Base-by-base conservation (phyloP, 2,329 filamentous ascomycete species). In the Alternaria ethzedia region DNA sequence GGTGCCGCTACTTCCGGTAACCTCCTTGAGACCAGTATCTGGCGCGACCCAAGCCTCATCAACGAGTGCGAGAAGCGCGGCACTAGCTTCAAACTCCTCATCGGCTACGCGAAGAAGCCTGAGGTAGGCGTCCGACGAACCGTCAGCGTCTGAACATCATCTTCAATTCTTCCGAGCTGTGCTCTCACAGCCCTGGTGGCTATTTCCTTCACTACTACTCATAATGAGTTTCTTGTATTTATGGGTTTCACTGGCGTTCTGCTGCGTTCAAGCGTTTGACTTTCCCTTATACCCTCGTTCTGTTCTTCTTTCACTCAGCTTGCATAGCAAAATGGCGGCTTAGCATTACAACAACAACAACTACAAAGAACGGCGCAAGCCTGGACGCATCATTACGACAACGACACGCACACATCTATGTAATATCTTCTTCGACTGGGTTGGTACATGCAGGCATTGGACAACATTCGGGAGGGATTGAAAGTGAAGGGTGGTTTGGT, bases 61-160 rank as follows among this genome's bases (percentile, higher is more conserved):
- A 84, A 88, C 15, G 96, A 99, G 81, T 97, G 94, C 74, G 92
- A 96, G 80, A 90, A 91, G 78, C 90, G 91, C 77, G 90, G 91
- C 13, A 96, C 94, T 1, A 96, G 91, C 66, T 90, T 98, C 79
- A 94, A 95, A 79, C 85, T 98, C 72, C 89, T 96, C 79, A 94
- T 98, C 62, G 96, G 94, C 70, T 93, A 97, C 77, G 94, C 94
- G 15, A 91, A 95, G 74, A 93, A 95, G 64, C 94, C 94, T 6
- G 75, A 79, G 17, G 79, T 83, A 57, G 78, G 80, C 12, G 78
- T 81, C 17, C 71, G 84, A 63, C 77, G 84, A 41, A 85, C 84
- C 5, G 83, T 84, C 57, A 85, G 83, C 67, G 82, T 86, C 10
- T 86, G 70, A 81, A 26, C 13, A 17, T 44, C 30, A 17, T 45